A percentile compares a stretch with the other conserved stretches of the same genome.
These are phyloP conservation scores for Colletotrichum melonis DNA, from an alignment of 2,329 filamentous ascomycete genomes.

Conservation along the genomic window DNA sequence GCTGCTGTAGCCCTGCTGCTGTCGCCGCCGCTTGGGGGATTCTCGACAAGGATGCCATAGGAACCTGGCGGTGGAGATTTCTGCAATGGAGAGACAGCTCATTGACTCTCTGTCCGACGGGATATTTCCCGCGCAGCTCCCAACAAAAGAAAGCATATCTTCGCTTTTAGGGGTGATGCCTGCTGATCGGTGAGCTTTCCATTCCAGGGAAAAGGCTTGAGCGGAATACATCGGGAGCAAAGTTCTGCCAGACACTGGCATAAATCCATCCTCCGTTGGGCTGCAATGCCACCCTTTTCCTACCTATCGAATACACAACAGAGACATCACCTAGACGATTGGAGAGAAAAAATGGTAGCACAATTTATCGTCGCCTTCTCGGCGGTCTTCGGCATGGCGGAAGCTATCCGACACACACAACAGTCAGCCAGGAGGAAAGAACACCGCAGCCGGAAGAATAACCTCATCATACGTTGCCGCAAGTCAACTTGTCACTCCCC, in stretches of 20 bases:
- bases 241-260: not conserved
- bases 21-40: not conserved
- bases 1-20: not conserved
- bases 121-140: conserved; percentile 7
- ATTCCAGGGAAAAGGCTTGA: not conserved
- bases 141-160: conserved; percentile 29
- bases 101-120: conserved; percentile 13
- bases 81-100: conserved; percentile 18
- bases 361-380: not conserved
- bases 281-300: not conserved
- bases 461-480: not conserved
- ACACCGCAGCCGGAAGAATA: not conserved
- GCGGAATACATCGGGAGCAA: not conserved
- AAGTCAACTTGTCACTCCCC: not conserved
- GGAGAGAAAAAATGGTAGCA: not conserved
- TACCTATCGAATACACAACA: not conserved
- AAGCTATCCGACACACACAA: not conserved
- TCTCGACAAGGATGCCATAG: not conserved
- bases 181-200: not conserved
- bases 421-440: not conserved
- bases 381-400: not conserved
- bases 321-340: not conserved
- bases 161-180: not conserved
- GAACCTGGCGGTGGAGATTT: conserved; percentile 3
- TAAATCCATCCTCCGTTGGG: not conserved